Conservation (phyloP, 495 filamentous ascomycete species). For the Copromyces sp. region DNA sequence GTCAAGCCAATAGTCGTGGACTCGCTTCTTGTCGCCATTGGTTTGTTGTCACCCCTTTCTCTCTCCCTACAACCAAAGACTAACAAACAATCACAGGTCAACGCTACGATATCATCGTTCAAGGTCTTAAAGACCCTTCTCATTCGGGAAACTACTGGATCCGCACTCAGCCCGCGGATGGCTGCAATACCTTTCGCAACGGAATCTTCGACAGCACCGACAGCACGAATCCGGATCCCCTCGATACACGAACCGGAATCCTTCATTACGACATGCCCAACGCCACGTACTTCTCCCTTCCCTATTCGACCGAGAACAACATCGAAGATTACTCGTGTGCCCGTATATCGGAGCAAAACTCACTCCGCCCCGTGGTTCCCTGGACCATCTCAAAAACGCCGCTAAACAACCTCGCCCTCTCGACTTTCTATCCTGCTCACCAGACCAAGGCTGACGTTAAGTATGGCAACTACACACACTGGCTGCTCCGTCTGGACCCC, state of each 20-base stretch:
- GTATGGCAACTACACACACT: slow-evolving; percentile 11
- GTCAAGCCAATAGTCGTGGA: slow-evolving; percentile 11
- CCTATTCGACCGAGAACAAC: neutral
- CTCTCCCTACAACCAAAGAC: neutral
- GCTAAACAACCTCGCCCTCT: slow-evolving; percentile 5
- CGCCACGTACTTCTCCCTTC: slow-evolving; percentile 1
- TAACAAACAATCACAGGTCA: slow-evolving; percentile 21
- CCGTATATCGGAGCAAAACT: slow-evolving; percentile 2
- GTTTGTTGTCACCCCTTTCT: slow-evolving; percentile 6
- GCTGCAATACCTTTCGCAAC: neutral
- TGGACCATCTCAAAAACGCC: slow-evolving; percentile 5
- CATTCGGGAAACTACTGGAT: slow-evolving; percentile 43
- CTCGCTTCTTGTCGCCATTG: slow-evolving; percentile 45
- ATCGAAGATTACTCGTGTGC: neutral
- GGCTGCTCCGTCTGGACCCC: slow-evolving; percentile 21
- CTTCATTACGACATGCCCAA: slow-evolving; percentile 16
- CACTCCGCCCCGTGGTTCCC: slow-evolving; percentile 12
- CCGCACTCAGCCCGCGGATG: slow-evolving; percentile 10
- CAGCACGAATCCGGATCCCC: neutral
- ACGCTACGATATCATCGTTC: slow-evolving; percentile 54
- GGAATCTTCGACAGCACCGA: slow-evolving; percentile 2
- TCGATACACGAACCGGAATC: slow-evolving; percentile 16
- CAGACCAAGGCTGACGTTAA: slow-evolving; percentile 10
- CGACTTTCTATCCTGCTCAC: slow-evolving; percentile 6
- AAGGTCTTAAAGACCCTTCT: slow-evolving; percentile 35